Percentiles rank a stretch among this genome's conserved stretches.
phyloP scores from a whole-genome alignment of 1,284 basidiomycete species.

The Trametes pubescens region DNA sequence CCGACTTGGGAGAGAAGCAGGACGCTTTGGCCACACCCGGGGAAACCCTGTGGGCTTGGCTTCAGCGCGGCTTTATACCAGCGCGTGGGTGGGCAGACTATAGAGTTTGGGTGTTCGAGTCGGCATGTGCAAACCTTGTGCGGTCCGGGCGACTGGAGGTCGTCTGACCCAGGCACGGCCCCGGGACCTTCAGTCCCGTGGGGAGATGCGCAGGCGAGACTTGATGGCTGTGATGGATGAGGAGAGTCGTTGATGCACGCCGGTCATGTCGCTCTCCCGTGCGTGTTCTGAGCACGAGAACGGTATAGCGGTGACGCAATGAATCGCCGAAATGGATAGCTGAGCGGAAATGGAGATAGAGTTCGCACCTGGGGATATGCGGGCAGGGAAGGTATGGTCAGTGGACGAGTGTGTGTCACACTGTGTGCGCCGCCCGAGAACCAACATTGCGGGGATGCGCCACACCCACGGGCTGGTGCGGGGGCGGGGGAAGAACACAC shows the following conservation, averaged over 20 bases:
- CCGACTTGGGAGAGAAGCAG: constrained; percentile 24
- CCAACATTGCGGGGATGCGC: not conserved
- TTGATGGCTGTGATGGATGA: constrained; percentile 19
- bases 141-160: constrained; percentile 22
- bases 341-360: constrained; percentile 2
- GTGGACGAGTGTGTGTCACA: not conserved
- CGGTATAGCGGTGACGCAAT: not conserved
- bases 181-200: constrained; percentile 15
- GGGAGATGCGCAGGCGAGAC: constrained; percentile 4
- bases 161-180: constrained; percentile 28
- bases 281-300: not conserved
- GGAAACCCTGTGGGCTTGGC: not conserved
- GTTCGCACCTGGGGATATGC: not conserved
- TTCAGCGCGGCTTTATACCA: constrained; percentile 15
- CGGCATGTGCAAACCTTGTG: constrained; percentile 10
- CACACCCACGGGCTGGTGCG: not conserved
- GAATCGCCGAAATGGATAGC: not conserved
- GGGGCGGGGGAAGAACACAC: not conserved
- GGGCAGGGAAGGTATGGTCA: not conserved
- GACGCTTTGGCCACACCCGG: constrained; percentile 24
- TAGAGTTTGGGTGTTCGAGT: not conserved
- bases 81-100: not conserved
- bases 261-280: constrained; percentile 8
- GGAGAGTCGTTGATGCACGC: constrained; percentile 10
- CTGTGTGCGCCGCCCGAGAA: not conserved